These are phyloP conservation scores for Panellus pusillus DNA, from an alignment of 768 basidiomycete genomes.

Conservation along the genomic window DNA sequence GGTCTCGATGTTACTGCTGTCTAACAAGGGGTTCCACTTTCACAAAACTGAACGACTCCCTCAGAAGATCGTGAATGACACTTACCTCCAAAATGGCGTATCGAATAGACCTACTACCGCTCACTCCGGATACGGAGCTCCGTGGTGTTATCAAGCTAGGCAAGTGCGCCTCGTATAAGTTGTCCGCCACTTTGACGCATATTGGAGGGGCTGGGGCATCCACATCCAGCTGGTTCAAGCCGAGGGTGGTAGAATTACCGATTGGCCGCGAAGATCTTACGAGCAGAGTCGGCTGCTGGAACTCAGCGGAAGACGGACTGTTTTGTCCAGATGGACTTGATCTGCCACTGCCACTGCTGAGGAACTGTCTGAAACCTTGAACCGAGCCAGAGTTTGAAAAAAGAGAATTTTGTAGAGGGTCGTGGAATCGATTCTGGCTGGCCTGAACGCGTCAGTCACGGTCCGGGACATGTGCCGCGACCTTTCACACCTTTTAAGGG, in stretches of 20 bases:
- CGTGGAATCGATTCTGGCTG: slow-evolving; percentile 87
- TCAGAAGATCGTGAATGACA: slow-evolving; percentile 7
- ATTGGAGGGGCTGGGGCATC: slow-evolving; percentile 35
- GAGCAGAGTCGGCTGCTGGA: slow-evolving; percentile 41
- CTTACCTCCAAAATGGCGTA: slow-evolving; percentile 83
- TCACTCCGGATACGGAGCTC: slow-evolving; percentile 59
- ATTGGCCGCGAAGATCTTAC: slow-evolving; percentile 76
- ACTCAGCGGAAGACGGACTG: slow-evolving; percentile 24
- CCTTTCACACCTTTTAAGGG: slow-evolving; percentile 39
- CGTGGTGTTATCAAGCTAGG: slow-evolving; percentile 82
- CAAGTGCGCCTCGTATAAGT: slow-evolving; percentile 70
- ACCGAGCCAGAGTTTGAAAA: slow-evolving; percentile 81
- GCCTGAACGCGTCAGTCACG: slow-evolving; percentile 26
- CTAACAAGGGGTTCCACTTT: slow-evolving; percentile 85
- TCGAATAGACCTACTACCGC: slow-evolving; percentile 68
- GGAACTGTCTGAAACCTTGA: slow-evolving; percentile 70
- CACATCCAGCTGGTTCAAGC: slow-evolving; percentile 27
- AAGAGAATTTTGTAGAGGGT: slow-evolving; percentile 83
- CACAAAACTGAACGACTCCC: slow-evolving; percentile 12
- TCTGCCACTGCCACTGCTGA: slow-evolving; percentile 63
- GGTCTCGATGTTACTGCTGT: slow-evolving; percentile 88
- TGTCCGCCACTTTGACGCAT: slow-evolving; percentile 54
- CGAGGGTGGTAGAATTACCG: slow-evolving; percentile 42
- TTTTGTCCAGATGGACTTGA: slow-evolving; percentile 42
- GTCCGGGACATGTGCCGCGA: neutral